Conservation (phyloP, 441 rosid genomes). For the Gossypium lobatum region DNA sequence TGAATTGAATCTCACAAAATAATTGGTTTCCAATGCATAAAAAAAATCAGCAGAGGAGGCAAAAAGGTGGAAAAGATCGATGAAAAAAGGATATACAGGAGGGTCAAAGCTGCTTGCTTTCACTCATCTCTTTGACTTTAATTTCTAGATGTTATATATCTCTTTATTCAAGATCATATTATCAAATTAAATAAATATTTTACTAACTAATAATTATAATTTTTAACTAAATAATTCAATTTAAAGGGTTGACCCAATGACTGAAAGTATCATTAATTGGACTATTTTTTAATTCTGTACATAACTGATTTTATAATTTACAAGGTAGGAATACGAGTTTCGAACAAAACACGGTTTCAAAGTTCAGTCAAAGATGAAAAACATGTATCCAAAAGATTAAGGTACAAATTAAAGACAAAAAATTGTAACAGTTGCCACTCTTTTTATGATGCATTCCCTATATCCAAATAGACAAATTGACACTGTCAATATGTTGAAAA, state of each 20-base stretch:
- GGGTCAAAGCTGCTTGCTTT: constrained; percentile 21
- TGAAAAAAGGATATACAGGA: constrained; percentile 38
- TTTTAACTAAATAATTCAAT: too few relatives aligned
- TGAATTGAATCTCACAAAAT: neutral
- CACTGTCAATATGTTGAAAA: neutral
- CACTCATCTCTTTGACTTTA: constrained; percentile 14
- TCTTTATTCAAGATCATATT: neutral
- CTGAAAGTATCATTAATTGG: too few relatives aligned
- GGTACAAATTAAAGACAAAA: neutral
- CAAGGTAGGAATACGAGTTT: too few relatives aligned
- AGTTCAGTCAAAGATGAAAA: too few relatives aligned
- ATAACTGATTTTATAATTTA: too few relatives aligned
- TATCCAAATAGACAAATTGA: neutral
- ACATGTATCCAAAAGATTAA: neutral
- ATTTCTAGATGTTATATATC: neutral
- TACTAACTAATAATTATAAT: too few relatives aligned
- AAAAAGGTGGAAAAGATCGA: constrained; percentile 46
- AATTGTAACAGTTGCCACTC: neutral
- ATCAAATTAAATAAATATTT: too few relatives aligned
- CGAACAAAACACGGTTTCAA: too few relatives aligned
- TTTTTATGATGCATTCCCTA: neutral
- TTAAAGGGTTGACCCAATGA: too few relatives aligned
- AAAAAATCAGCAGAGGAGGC: constrained; percentile 56
- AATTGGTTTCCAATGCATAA: constrained; percentile 18
- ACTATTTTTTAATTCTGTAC: too few relatives aligned